These are phyloP conservation scores for Pterocarpus santalinus DNA, from an alignment of 306 rosid species.

Conservation along the genomic window DNA sequence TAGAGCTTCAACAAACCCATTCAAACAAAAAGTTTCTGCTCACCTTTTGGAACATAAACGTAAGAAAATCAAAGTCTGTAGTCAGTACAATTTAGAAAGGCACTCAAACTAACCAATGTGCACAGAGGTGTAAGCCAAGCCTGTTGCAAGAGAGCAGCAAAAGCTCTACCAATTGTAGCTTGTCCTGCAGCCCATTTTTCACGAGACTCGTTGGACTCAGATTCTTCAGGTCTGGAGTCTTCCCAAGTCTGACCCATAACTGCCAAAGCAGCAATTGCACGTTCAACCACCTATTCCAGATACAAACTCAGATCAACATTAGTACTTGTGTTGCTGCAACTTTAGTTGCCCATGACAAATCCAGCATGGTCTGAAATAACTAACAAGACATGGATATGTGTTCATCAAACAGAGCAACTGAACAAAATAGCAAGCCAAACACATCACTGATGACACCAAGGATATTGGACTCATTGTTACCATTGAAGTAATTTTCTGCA, in stretches of 20 bases:
- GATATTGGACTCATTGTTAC: too few relatives aligned
- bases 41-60: constrained; percentile 29
- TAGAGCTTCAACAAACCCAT: constrained; percentile 17
- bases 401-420: constrained; percentile 34
- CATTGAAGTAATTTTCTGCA: constrained; percentile 13
- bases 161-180: constrained; percentile 62
- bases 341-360: constrained; percentile 2
- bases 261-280: constrained; percentile 78
- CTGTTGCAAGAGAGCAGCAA: constrained; percentile 82
- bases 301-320: constrained; percentile 32
- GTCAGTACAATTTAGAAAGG: constrained; percentile 26
- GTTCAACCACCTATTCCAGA: constrained; percentile 74
- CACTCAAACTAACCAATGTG: constrained; percentile 62
- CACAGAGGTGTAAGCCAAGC: constrained; percentile 74
- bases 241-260: constrained; percentile 86
- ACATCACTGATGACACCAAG: not conserved
- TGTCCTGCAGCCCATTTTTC: constrained; percentile 68
- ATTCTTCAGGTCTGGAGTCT: constrained; percentile 63
- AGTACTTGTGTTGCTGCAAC: constrained; percentile 22
- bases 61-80: constrained; percentile 35
- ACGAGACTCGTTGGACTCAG: constrained; percentile 58
- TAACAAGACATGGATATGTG: constrained; percentile 4
- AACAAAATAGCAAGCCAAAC: constrained; percentile 26
- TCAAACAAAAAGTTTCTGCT: not conserved
- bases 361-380: constrained; percentile 17